A percentile compares a stretch with the other conserved stretches of the same genome.
These are phyloP conservation scores for Kwoniella sp. DNA, from an alignment of 768 basidiomycete genomes.

Conservation along the genomic window DNA sequence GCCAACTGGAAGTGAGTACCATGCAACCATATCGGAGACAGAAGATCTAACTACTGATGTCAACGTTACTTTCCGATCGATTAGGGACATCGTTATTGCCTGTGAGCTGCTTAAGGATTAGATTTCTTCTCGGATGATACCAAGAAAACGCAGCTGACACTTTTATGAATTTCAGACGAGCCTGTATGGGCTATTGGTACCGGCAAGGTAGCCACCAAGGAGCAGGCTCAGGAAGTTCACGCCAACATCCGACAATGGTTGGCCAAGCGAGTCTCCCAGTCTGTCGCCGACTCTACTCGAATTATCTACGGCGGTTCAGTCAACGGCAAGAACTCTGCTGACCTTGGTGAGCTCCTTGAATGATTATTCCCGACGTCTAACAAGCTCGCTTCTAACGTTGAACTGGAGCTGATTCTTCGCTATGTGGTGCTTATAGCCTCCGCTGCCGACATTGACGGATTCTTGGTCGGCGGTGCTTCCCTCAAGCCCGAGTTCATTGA, in stretches of 20 bases:
- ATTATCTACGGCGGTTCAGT: slow-evolving; percentile 98
- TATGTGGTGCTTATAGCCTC: slow-evolving; percentile 59
- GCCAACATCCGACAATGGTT: slow-evolving; percentile 78
- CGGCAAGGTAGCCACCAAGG: slow-evolving; percentile 85
- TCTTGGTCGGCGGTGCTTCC: slow-evolving; percentile 96
- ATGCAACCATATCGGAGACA: background rate
- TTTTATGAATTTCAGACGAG: slow-evolving; percentile 31
- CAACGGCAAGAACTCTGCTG: slow-evolving; percentile 79
- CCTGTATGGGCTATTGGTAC: slow-evolving; percentile 95
- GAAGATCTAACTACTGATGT: slow-evolving; percentile 3
- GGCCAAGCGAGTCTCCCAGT: slow-evolving; percentile 64
- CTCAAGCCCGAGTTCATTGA: slow-evolving; percentile 95
- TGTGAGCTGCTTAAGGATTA: slow-evolving; percentile 54
- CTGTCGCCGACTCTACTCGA: slow-evolving; percentile 72
- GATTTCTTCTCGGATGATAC: too few relatives aligned
- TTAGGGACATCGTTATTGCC: slow-evolving; percentile 85
- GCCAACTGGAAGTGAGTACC: slow-evolving; percentile 72
- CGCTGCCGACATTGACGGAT: slow-evolving; percentile 87
- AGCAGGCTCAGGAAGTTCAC: slow-evolving; percentile 90
- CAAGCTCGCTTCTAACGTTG: too few relatives aligned
- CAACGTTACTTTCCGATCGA: background rate
- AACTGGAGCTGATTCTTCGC: background rate
- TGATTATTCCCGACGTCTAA: too few relatives aligned
- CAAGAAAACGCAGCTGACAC: background rate
- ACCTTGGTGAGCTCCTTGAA: slow-evolving; percentile 65